phyloP scores from a whole-genome alignment of 306 rosid species.

The Cotoneaster glaucophyllus region DNA sequence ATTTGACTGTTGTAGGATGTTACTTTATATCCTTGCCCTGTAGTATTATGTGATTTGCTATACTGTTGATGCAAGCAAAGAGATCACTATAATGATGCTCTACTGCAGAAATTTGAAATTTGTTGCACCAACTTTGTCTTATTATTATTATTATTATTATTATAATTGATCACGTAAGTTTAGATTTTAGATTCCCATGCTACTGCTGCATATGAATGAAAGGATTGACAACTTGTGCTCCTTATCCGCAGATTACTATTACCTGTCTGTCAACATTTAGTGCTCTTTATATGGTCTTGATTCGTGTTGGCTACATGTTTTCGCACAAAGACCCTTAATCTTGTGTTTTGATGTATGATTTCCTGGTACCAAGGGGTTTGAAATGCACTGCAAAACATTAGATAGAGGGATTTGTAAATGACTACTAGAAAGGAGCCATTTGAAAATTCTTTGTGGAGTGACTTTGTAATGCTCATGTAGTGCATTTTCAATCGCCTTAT shows the following conservation, averaged over 20 bases:
- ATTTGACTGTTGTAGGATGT: background rate
- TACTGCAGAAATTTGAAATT: background rate
- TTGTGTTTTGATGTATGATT: background rate
- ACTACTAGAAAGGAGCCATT: background rate
- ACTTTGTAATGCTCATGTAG: background rate
- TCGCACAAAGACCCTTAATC: background rate
- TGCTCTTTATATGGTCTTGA: background rate
- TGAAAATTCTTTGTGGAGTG: background rate
- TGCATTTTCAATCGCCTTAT: background rate
- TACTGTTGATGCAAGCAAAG: background rate
- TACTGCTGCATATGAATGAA: slow-evolving; percentile 4
- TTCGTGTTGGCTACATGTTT: background rate
- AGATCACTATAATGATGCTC: background rate
- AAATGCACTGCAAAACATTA: background rate
- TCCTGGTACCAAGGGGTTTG: background rate
- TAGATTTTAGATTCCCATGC: background rate
- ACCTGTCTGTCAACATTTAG: background rate
- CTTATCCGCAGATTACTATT: background rate
- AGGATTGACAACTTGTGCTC: background rate
- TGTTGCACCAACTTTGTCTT: background rate
- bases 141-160: background rate
- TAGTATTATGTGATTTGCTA: background rate
- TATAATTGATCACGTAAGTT: background rate
- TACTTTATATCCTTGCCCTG: background rate
- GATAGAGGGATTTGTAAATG: background rate